Evolutionary conservation across 495 filamentous ascomycete species (phyloP), one percentile per base, ranked within the genome.

Genomic region (Cercophora scortea): DNA sequence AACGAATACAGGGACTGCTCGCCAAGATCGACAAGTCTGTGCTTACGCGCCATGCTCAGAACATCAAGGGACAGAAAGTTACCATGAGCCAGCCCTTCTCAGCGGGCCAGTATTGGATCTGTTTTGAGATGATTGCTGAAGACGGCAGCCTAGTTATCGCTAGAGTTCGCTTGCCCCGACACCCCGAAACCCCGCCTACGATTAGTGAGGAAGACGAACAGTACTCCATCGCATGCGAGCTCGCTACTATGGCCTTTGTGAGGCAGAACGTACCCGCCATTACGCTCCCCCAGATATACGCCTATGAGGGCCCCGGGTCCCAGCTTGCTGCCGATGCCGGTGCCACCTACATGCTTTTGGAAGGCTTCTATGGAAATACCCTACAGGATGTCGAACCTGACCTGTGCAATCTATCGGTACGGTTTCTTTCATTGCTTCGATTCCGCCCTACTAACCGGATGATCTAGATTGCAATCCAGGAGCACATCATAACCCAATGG

Each of bases 21-120:
- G 34, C n/a, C 17, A 51, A 45, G 4, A 54, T 66, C 48, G 51
- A 60, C 48, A 67, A 61, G 43, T 10, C 45, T 11, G 56, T 50
- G 9, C 54, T 66, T 11, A 15, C 58, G 18, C 32, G 49, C 38
- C 63, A 66, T 46, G 54, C 54, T 25, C 34, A 54, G 38, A 15
- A 19, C 19, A 42, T 66, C 39, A 47, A 43, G 15, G 59, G 58
- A 13, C 50, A 55, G 32, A 47, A 35, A 11, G 39, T 61, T n/a
- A 54, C 15, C 40, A 61, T 67, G 12, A 61, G 64, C 43, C 46
- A 68, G 38, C 55, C 64, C 15, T 68, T 66, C 51, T 66, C 61
- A 1, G 65, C 59, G 0, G 61, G 65, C 25, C 55, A 67, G 47
- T 59, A 52, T 36, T 68, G 61, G 64, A 50, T 49, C 51, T 68